phyloP scores from a whole-genome alignment of 768 basidiomycete species.

The Amanita molliuscula region DNA sequence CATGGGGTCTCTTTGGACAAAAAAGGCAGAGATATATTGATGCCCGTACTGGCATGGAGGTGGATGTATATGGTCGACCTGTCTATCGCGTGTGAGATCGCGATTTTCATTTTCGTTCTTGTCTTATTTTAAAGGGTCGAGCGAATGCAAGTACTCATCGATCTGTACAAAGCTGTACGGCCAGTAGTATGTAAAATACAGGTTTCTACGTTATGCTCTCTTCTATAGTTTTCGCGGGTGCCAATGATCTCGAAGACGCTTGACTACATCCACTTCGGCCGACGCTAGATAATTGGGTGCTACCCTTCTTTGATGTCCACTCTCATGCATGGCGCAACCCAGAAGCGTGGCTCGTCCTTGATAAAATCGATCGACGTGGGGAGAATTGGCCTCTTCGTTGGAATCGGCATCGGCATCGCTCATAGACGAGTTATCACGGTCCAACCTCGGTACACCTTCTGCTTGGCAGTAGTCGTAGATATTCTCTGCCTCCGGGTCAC shows the following conservation, averaged over 20 bases:
- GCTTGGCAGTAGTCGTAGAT: not conserved
- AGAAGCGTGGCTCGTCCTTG: slow-evolving; percentile 46
- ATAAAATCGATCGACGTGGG: slow-evolving; percentile 21
- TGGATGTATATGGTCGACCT: slow-evolving; percentile 46
- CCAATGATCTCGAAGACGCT: slow-evolving; percentile 52
- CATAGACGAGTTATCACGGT: not conserved
- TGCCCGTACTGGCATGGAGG: slow-evolving; percentile 37
- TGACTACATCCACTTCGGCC: slow-evolving; percentile 58
- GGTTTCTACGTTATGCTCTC: not conserved
- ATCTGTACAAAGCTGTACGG: not conserved
- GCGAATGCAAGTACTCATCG: not conserved
- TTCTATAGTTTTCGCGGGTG: slow-evolving; percentile 41
- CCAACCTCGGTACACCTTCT: too few species aligned
- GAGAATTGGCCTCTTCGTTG: slow-evolving; percentile 5
- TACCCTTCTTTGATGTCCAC: slow-evolving; percentile 1
- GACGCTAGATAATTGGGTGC: slow-evolving; percentile 17
- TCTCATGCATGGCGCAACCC: slow-evolving; percentile 19
- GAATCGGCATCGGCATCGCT: not conserved
- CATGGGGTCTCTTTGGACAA: slow-evolving; percentile 49
- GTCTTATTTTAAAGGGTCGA: too few species aligned
- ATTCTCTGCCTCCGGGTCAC: not conserved
- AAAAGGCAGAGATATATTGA: slow-evolving; percentile 39
- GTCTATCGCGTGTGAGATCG: slow-evolving; percentile 32
- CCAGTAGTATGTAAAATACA: not conserved
- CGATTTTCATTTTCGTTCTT: not conserved